phyloP scores from a whole-genome alignment of 1,284 basidiomycete genomes.

The Coniferiporia weirii region DNA sequence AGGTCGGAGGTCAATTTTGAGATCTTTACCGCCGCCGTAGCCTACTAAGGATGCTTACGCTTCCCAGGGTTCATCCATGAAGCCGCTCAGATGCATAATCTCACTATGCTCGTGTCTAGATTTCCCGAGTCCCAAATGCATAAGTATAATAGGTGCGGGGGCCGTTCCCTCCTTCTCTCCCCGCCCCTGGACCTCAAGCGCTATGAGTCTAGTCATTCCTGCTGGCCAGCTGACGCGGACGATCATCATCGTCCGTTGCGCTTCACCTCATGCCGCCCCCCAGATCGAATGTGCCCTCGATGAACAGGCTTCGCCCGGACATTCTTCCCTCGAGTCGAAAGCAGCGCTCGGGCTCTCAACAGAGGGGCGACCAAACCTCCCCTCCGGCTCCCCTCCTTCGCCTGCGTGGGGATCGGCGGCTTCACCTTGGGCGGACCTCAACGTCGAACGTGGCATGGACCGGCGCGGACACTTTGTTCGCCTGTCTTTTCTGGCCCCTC shows the following conservation, averaged over 20 bases:
- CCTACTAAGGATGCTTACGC: conserved; percentile 6
- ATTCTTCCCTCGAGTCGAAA: background rate
- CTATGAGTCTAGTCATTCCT: conserved; percentile 18
- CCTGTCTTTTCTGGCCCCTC: conserved; percentile 12
- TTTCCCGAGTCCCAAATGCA: background rate
- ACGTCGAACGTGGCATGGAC: conserved; percentile 17
- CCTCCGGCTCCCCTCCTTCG: background rate
- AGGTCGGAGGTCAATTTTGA: background rate
- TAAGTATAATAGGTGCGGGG: conserved; percentile 8
- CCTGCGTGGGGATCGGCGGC: background rate
- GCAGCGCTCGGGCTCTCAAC: background rate
- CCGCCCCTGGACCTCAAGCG: background rate
- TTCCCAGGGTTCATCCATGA: background rate
- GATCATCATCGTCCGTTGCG: conserved; percentile 16
- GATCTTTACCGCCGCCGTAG: conserved; percentile 8
- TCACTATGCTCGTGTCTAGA: background rate
- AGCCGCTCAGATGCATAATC: background rate
- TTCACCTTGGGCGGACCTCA: conserved; percentile 8
- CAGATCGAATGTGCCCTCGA: conserved; percentile 18
- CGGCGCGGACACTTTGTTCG: conserved; percentile 16
- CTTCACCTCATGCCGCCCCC: conserved; percentile 10
- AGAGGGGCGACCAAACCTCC: conserved; percentile 2
- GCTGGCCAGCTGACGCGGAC: conserved; percentile 14
- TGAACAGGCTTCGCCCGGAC: conserved; percentile 9
- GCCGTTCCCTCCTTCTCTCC: background rate